Conservation (phyloP, 305 asterid species). For the Rubia tinctorum region DNA sequence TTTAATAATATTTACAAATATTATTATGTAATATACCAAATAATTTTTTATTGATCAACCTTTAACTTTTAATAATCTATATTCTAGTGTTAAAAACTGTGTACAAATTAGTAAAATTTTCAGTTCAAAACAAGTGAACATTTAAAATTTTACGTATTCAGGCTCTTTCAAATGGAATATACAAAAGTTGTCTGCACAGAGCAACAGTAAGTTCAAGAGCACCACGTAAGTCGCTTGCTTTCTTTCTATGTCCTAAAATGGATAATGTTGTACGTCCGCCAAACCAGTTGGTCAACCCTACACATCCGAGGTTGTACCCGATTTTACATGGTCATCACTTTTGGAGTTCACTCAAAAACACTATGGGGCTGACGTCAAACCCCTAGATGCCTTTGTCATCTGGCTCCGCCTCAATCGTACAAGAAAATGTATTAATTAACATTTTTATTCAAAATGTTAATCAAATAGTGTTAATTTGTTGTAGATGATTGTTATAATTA, state of each 20-base stretch:
- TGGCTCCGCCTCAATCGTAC: constrained; percentile 38
- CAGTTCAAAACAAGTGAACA: too few relatives aligned
- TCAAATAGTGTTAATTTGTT: too few relatives aligned
- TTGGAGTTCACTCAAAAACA: constrained; percentile 79
- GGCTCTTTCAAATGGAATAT: constrained; percentile 80
- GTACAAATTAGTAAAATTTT: too few relatives aligned
- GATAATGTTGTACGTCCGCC: constrained; percentile 68
- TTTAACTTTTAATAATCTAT: too few relatives aligned
- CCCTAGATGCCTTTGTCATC: constrained; percentile 61
- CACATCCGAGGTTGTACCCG: constrained; percentile 56
- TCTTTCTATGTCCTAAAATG: constrained; percentile 61
- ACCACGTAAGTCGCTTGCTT: constrained; percentile 69
- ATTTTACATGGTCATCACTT: constrained; percentile 62
- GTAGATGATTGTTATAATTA: too few relatives aligned
- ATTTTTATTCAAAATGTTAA: too few relatives aligned
- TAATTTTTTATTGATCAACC: too few relatives aligned
- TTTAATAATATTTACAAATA: too few relatives aligned
- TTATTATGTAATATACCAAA: too few relatives aligned
- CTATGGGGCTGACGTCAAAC: constrained; percentile 62
- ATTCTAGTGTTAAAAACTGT: too few relatives aligned
- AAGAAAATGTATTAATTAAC: too few relatives aligned
- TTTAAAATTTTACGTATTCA: too few relatives aligned
- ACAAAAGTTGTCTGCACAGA: constrained; percentile 79
- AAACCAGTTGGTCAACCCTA: constrained; percentile 29
- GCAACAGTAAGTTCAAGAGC: constrained; percentile 56